Evolutionary conservation across 1,139 yeast species (phyloP).

Genomic region (Saccharomyces hybrid): DNA sequence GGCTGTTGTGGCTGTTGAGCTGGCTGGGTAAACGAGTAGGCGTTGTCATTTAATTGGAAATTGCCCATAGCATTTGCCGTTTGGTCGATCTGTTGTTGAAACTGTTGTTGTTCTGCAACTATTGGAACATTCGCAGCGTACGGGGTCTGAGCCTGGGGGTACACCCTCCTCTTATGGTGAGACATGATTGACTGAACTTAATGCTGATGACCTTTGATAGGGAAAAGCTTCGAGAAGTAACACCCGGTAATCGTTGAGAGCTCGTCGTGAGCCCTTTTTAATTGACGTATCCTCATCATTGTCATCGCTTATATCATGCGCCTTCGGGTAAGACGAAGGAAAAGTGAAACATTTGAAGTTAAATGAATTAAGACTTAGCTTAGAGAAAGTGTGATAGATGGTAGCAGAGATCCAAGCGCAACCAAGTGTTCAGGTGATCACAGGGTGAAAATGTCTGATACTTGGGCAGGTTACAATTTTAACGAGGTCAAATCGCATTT

Average conservation of each 20-base stretch:
- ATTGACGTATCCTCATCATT: not conserved
- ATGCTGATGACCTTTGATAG: not conserved
- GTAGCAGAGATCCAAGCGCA: not conserved
- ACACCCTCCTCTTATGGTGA: conserved; percentile 35
- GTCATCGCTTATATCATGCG: not conserved
- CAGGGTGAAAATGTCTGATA: not conserved
- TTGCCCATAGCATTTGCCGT: conserved; percentile 22
- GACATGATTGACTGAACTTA: conserved; percentile 25
- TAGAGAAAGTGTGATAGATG: not conserved
- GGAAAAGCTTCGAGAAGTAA: not conserved
- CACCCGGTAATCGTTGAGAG: not conserved
- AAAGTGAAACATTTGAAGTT: not conserved
- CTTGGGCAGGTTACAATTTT: not conserved
- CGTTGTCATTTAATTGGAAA: conserved; percentile 4
- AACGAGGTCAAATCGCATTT: not conserved
- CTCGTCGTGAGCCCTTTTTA: not conserved
- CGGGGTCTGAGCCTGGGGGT: conserved; percentile 35
- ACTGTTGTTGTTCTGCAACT: conserved; percentile 26
- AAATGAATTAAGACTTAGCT: not conserved
- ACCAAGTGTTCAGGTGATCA: not conserved
- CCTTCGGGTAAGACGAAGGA: not conserved
- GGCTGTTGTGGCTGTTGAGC: conserved; percentile 10
- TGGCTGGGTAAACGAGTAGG: conserved; percentile 9
- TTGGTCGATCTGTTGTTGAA: conserved; percentile 28
- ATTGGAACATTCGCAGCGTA: conserved; percentile 3